Base-by-base conservation (phyloP, 2,329 filamentous ascomycete species). In the Botryotinia narcissicola region DNA sequence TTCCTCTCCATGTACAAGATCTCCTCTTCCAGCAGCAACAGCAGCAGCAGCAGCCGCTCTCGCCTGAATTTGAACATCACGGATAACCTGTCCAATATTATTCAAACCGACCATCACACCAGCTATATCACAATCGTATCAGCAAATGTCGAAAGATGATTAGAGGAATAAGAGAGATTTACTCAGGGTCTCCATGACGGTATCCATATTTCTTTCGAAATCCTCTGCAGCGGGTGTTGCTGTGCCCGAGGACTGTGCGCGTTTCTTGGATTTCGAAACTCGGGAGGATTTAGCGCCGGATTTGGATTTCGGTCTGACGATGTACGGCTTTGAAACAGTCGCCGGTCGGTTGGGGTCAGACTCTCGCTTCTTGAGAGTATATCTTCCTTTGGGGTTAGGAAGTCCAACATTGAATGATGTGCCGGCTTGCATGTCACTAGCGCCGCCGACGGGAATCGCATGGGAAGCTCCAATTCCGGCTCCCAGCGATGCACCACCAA, bases 381-480 rank as follows among this genome's bases (percentile, higher is more conserved):
- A 29, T n/a, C n/a, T n/a, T 29, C n/a, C 2, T 9, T n/a, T n/a
- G 0, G 51, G 1, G 14, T 2, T 1, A 14, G 14, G n/a, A 14
- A n/a, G 14, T 51, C 25, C 48, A 1, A 4, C 22, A 2, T 0
- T 6, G 46, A 22, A 12, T 5, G 10, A 12, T 12, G 22, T 51
- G 10, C 10, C 4, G 8, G 48, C 1, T 6, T n/a, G 48, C 48
- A n/a, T n/a, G 1, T 14, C 48, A 0, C 12, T 25, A 25, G 25
- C 4, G 3, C 48, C 46, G 10, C 46, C 12, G 0, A n/a, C 10
- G 1, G 48, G 25, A 14, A 51, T 51, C 5, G 48, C 4, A 14
- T 25, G 25, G 7, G 48, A 14, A 14, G 48, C 48, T 12, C 48
- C 10, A 1, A 1, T 1, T 51, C 22, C 22, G 10, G 48, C 48